A percentile compares a stretch with the other conserved stretches of the same genome.
Evolutionary conservation across 176 grass and related monocot species (phyloP).

Genomic region (Tuctoria greenei): DNA sequence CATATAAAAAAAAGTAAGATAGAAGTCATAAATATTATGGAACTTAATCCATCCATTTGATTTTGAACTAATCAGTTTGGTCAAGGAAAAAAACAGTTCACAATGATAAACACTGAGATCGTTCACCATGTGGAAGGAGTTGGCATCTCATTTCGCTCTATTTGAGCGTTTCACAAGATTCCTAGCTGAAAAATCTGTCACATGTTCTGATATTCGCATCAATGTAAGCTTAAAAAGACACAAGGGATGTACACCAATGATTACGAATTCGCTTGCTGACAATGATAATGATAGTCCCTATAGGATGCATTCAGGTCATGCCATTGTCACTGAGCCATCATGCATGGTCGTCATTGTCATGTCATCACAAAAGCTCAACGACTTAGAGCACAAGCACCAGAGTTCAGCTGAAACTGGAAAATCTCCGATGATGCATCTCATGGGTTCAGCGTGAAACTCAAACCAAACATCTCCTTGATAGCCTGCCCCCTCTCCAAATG

Average conservation of each 20-base stretch:
- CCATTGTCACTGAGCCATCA: neutral
- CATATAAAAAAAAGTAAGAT: too few relatives aligned
- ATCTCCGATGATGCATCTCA: conserved; percentile 40
- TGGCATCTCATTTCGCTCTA: conserved; percentile 17
- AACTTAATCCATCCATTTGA: too few relatives aligned
- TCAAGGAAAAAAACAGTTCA: too few relatives aligned
- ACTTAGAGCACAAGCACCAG: conserved; percentile 25
- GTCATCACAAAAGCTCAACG: neutral
- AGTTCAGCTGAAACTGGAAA: conserved; percentile 64
- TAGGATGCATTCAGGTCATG: conserved; percentile 1
- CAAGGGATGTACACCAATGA: neutral
- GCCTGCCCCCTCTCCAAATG: conserved; percentile 53
- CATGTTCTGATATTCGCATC: neutral
- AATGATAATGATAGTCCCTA: conserved; percentile 19
- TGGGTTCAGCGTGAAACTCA: conserved; percentile 64
- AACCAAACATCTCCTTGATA: conserved; percentile 86
- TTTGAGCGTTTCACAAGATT: neutral
- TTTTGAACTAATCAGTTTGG: too few relatives aligned
- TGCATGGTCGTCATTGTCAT: neutral
- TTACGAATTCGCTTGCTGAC: neutral
- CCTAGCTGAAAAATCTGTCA: conserved; percentile 6
- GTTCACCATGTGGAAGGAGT: conserved; percentile 9
- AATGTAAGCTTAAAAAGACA: neutral
- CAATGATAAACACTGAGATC: neutral
- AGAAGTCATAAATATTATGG: too few relatives aligned